Evolutionary conservation across 805 yeast genomes (phyloP), one percentile per base, ranked within the genome.

Genomic region (Wickerhamiella allomyrinae): DNA sequence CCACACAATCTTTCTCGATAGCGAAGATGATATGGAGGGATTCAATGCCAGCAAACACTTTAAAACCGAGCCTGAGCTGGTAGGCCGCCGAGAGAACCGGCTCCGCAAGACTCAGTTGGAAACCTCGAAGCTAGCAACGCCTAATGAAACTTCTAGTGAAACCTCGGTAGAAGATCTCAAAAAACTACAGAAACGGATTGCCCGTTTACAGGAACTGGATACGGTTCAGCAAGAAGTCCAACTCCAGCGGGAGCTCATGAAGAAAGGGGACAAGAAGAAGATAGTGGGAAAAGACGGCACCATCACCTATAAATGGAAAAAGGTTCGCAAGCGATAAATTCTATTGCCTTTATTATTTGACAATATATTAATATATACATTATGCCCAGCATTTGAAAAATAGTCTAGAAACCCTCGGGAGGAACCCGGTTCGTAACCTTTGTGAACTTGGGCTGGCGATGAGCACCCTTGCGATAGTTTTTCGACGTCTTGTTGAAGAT

Each of bases 391-490:
- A 24, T 13, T 10, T 21, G 29, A 31, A 22, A 22, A 23, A 19
- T 20, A 11, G 25, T 20, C 39, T 65, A 82, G 59, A 72, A 79
- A 57, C 77, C 70, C 46, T 70, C 70, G 36, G 95, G 95, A 56
- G 82, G 80, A 45, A 72, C 76, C 66, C 95, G 77, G 60, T 78
- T 71, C 7, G 93, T 74, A 48, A 75, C 59, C 65, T 79, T 85
- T 42, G 96, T 86, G 94, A 95, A 86, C 58, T 86, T 83, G 17
- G 95, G 95, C 50, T 59, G 60, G 25, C 60, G 50, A 45, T 89
- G 97, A 20, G 83, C 76, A 49, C 87, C 77, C 65, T 86, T 89
- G 66, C 97, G 76, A 63, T 89, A 91, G 17, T 77, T 78, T 54
- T 70, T 75, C 11, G 77, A 71, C 53, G 76, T 76, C 60, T 73